Base-by-base conservation (phyloP, 2,329 filamentous ascomycete genomes). In the Zymoseptoria ardabiliae region DNA sequence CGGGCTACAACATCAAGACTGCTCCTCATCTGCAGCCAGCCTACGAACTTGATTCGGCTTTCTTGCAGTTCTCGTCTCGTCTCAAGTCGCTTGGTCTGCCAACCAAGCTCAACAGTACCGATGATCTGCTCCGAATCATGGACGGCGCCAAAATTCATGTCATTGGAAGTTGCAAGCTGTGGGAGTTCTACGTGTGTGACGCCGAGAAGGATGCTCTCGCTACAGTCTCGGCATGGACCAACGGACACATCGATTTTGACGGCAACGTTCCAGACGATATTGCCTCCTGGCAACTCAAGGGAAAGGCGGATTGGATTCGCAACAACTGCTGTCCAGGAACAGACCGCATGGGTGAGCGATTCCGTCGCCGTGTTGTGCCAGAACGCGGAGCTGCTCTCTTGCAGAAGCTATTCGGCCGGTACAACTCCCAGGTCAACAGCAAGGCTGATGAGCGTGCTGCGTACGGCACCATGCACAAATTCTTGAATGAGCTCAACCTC, bases 171-270 rank as follows among this genome's bases (percentile, higher is more conserved):
- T 84, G 93, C 61, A 86, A 86, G 54, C 81, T 99, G 1, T 99
- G 94, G 94, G 90, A 99, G 72, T 99, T 88, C 77, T 99, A 97
- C 71, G 85, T 88, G 17, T 78, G 96, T 59, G 85, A 97, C 69
- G 86, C 94, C 3, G 85, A 93, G 59, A 79, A 83, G 28, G 85
- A 93, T 70, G 81, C 85, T 4, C 81, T 87, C 63, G 83, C 84
- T 6, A 84, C 88, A 35, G 74, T 94, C 2, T 81, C 88, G 50
- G 81, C 86, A 0, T 97, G 93, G 91, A 78, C 80, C 35, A 77
- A 77, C 25, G 87, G 85, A 20, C 76, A 84, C 53, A 76, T 82
- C 53, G 79, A 78, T 11, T 78, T 82, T 53, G 80, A 84, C 0
- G 75, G 83, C 4, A 80, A 79, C 54, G 68, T 80, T 61, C 78